These are phyloP conservation scores for Coleophoma cylindrospora DNA, from an alignment of 2,329 filamentous ascomycete genomes.

Conservation along the genomic window DNA sequence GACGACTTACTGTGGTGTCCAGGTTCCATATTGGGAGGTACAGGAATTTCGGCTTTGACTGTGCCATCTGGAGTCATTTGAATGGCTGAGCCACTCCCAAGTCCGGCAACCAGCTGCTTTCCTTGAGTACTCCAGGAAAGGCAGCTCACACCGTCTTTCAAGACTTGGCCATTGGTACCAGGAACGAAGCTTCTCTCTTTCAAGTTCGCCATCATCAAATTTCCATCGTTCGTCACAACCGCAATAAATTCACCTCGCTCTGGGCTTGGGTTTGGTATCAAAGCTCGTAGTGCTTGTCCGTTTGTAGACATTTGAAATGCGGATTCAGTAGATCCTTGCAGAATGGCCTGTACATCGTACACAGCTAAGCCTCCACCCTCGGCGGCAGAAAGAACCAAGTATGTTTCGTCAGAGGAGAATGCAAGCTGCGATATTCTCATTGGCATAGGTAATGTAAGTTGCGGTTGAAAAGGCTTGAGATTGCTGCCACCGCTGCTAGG, in stretches of 20 bases:
- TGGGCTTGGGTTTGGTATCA: slow-evolving; percentile 75
- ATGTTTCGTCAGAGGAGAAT: slow-evolving; percentile 86
- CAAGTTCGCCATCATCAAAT: slow-evolving; percentile 79
- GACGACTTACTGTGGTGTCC: slow-evolving; percentile 59
- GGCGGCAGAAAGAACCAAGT: slow-evolving; percentile 78
- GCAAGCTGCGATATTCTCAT: slow-evolving; percentile 79
- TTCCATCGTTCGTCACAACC: slow-evolving; percentile 73
- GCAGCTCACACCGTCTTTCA: slow-evolving; percentile 75
- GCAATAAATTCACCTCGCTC: slow-evolving; percentile 73
- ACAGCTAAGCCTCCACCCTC: slow-evolving; percentile 76
- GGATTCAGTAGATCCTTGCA: slow-evolving; percentile 60
- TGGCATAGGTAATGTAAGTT: slow-evolving; percentile 67
- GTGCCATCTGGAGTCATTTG: slow-evolving; percentile 82
- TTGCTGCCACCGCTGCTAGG: slow-evolving; percentile 57
- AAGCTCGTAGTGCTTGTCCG: slow-evolving; percentile 63
- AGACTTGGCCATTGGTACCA: slow-evolving; percentile 55
- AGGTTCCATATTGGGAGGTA: slow-evolving; percentile 60
- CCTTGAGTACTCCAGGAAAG: slow-evolving; percentile 89
- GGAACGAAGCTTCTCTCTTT: slow-evolving; percentile 55
- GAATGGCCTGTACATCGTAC: slow-evolving; percentile 68
- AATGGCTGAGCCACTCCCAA: slow-evolving; percentile 71
- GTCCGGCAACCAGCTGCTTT: slow-evolving; percentile 85
- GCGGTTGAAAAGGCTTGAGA: slow-evolving; percentile 65
- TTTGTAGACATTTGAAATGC: slow-evolving; percentile 75
- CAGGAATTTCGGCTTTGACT: slow-evolving; percentile 73